These are phyloP conservation scores for Aspergillus japonicus DNA, from an alignment of 2,329 filamentous ascomycete genomes.

Conservation along the genomic window DNA sequence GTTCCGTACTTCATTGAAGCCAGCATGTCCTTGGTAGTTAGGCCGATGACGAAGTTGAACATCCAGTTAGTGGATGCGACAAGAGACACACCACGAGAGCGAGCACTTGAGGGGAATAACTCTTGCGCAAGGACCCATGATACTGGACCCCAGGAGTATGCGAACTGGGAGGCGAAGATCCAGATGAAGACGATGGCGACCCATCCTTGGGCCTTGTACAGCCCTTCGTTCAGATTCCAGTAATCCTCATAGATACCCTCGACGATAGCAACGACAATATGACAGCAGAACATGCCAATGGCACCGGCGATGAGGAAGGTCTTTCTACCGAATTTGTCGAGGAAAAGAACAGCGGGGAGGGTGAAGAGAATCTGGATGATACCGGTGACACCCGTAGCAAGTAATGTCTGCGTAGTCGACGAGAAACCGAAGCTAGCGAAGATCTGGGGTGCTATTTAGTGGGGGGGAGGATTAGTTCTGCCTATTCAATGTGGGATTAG, in stretches of 20 bases:
- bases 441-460: slow-evolving; percentile 28
- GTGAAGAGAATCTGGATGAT: slow-evolving; percentile 38
- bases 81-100: slow-evolving; percentile 29
- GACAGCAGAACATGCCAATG: slow-evolving; percentile 68
- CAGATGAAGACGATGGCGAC: slow-evolving; percentile 59
- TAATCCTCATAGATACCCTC: slow-evolving; percentile 51
- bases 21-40: slow-evolving; percentile 34
- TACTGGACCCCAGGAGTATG: slow-evolving; percentile 41
- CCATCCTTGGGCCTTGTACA: slow-evolving; percentile 64
- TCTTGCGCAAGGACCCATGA: slow-evolving; percentile 55
- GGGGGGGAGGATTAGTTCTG: too few species aligned
- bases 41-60: slow-evolving; percentile 33
- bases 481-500: too few species aligned
- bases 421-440: slow-evolving; percentile 27
- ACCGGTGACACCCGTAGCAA: slow-evolving; percentile 29
- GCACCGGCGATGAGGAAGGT: slow-evolving; percentile 49
- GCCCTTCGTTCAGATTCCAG: slow-evolving; percentile 46
- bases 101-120: slow-evolving; percentile 33
- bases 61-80: slow-evolving; percentile 35
- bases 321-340: slow-evolving; percentile 41
- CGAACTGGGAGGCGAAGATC: slow-evolving; percentile 55
- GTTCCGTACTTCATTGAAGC: slow-evolving; percentile 31
- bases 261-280: slow-evolving; percentile 64
- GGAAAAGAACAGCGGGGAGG: slow-evolving; percentile 36
- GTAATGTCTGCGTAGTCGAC: slow-evolving; percentile 24